Conservation (phyloP, 441 rosid species). For the Jatropha podagrica region DNA sequence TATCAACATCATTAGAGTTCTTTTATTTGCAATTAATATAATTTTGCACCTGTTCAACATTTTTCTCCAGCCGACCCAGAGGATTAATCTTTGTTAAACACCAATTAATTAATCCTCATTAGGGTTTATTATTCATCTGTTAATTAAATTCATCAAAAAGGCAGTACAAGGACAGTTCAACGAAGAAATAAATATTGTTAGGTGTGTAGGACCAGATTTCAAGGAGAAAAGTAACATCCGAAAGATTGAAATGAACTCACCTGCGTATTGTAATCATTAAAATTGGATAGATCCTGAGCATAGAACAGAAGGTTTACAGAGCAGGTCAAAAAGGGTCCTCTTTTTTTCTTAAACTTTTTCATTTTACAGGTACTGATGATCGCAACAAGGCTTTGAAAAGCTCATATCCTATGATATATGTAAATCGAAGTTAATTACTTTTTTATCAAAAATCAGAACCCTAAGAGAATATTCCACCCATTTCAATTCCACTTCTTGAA, state of each 20-base stretch:
- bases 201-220: conserved; percentile 12
- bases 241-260: not conserved
- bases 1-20: not conserved
- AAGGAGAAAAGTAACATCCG: conserved; percentile 16
- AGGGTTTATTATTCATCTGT: not conserved
- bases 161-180: conserved; percentile 14
- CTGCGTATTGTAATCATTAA: not conserved
- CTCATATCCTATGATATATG: not conserved
- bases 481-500: too few relatives aligned
- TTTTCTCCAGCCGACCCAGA: not conserved
- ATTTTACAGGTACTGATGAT: not conserved
- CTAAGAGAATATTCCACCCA: too few relatives aligned
- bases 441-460: too few relatives aligned
- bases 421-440: not conserved
- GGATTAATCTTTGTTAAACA: not conserved
- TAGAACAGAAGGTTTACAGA: not conserved
- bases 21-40: not conserved
- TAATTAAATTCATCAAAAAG: not conserved
- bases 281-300: not conserved
- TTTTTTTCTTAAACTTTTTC: not conserved
- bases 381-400: not conserved
- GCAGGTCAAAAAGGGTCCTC: not conserved
- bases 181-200: conserved; percentile 9
- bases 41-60: not conserved
- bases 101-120: too few relatives aligned